A percentile compares a stretch with the other conserved stretches of the same genome.
Evolutionary conservation across 805 yeast genomes (phyloP).

Genomic region (Priceomyces haplophilus): DNA sequence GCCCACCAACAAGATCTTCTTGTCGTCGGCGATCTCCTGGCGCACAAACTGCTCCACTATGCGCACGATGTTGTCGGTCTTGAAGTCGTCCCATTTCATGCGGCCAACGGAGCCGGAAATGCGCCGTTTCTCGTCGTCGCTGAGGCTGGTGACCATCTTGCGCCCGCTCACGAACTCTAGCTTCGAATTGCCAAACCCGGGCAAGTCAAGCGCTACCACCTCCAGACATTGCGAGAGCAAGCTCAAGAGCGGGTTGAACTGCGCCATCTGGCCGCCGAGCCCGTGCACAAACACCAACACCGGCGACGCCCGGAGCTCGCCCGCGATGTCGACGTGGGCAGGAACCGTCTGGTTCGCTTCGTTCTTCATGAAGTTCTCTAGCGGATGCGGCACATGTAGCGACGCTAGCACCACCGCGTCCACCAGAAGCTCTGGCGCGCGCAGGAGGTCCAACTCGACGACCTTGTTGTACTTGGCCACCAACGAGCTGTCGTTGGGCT

Average conservation of each 20-base stretch:
- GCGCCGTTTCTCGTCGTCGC: slow-evolving; percentile 29
- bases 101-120: slow-evolving; percentile 26
- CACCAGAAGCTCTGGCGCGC: slow-evolving; percentile 18
- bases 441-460: slow-evolving; percentile 34
- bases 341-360: slow-evolving; percentile 18
- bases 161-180: slow-evolving; percentile 11
- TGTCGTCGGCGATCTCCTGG: slow-evolving; percentile 36
- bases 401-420: slow-evolving; percentile 39
- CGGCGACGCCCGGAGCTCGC: slow-evolving; percentile 50
- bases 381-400: slow-evolving; percentile 51
- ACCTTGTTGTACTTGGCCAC: slow-evolving; percentile 46
- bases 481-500: slow-evolving; percentile 56
- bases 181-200: slow-evolving; percentile 75
- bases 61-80: slow-evolving; percentile 39
- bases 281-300: slow-evolving; percentile 76
- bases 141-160: slow-evolving; percentile 19
- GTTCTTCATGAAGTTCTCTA: slow-evolving; percentile 27
- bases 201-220: slow-evolving; percentile 72
- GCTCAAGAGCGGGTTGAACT: slow-evolving; percentile 72
- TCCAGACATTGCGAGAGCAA: slow-evolving; percentile 60
- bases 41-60: slow-evolving; percentile 36
- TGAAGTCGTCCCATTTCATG: slow-evolving; percentile 42
- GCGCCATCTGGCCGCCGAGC: slow-evolving; percentile 84
- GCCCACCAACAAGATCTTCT: slow-evolving; percentile 52
- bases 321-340: slow-evolving; percentile 19